phyloP scores from a whole-genome alignment of 306 rosid species.

The barrel medic (Medicago truncatula) region MtrunA17r5.0-ANR NC_053048.1:37817001-37817500 shows the following conservation, averaged over 20 bases:
- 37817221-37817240: background rate
- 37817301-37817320: constrained; percentile 78
- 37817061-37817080: constrained; percentile 53
- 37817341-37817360: constrained; percentile 80
- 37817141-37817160: constrained; percentile 41
- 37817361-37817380: constrained; percentile 50
- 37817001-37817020: constrained; percentile 58
- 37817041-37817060: constrained; percentile 67
- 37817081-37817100: constrained; percentile 70
- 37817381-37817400: constrained; percentile 52
- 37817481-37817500: too few relatives aligned
- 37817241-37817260: background rate
- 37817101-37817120: constrained; percentile 45
- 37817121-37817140: constrained; percentile 46
- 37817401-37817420: constrained; percentile 75
- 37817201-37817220: constrained; percentile 57
- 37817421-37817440: constrained; percentile 45
- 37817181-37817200: background rate
- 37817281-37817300: constrained; percentile 42
- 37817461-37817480: too few relatives aligned
- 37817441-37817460: too few relatives aligned
- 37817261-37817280: background rate
- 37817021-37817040: constrained; percentile 70
- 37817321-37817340: constrained; percentile 78
- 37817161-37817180: background rate